Base-by-base conservation (phyloP, 176 grass and related monocot genomes). In the Hsuehochloa calcarea region DNA sequence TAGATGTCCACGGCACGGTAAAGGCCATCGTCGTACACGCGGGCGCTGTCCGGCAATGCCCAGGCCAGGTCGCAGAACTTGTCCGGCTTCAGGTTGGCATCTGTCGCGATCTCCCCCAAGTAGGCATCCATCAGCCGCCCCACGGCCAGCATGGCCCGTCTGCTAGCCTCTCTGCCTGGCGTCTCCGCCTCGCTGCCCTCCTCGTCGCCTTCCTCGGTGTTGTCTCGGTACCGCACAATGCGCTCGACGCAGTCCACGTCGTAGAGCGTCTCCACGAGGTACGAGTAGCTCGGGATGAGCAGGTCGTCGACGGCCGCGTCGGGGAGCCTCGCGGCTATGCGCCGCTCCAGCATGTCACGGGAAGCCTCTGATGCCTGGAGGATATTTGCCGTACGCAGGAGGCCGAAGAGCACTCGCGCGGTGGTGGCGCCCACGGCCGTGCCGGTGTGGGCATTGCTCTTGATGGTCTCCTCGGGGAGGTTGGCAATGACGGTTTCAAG, bases 1-100 rank as follows among this genome's bases (percentile, higher is more conserved):
- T 99, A 99, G 86, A 99, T 93, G 72, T 99, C 97, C 49, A 99
- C 91, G 49, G 97, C 93, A 45, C 97, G 93, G 88, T 99, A 99
- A 25, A 99, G 93, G 43, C 93, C 97, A 4, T 99, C 97, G 74
- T 94, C 97, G 45, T 96, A 95, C 10, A 94, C 78, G 15, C 97
- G 92, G 40, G 93, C 90, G 46, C 72, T 70, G 65, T 99, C 97
- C 59, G 97, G 97, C 86, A 99, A 76, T 39, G 89, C 85, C 74
- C 93, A 88, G n/a, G 97, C 93, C 55, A 99, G 97, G 84, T 94
- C 92, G 27, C 93, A 95, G 91, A 99, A 96, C 23, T 92, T 94
- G 67, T 92, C 90, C 1, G 92, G 88, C 79, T 83, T 95, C 68
- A 99, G 86, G 83, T 99, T 99, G 3, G 86, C 94, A 76, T 99